phyloP scores from a whole-genome alignment of 345 rosid species.

The Crucihimalaya himalaica region DNA sequence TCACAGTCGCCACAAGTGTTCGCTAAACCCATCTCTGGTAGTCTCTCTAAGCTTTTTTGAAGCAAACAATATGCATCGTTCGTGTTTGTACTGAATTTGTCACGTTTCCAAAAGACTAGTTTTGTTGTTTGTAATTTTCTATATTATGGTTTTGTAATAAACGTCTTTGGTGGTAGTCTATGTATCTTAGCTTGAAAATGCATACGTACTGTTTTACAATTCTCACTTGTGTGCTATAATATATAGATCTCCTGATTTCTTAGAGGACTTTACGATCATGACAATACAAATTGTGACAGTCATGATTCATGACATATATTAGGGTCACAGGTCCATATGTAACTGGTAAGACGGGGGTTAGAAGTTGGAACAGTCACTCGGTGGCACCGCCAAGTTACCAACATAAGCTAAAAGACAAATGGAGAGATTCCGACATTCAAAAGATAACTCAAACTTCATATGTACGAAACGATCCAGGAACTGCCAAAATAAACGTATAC shows the following conservation, averaged over 20 bases:
- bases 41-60: neutral
- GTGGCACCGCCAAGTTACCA: neutral
- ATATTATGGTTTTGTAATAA: neutral
- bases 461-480: constrained; percentile 9
- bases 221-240: neutral
- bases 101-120: neutral
- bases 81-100: neutral
- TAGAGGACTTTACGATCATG: too few relatives aligned
- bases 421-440: neutral
- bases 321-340: too few relatives aligned
- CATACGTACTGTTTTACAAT: neutral
- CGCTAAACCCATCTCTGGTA: neutral
- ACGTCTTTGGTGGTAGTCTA: neutral
- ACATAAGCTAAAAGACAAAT: neutral
- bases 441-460: neutral
- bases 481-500: neutral
- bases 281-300: too few relatives aligned
- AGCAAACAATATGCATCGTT: neutral
- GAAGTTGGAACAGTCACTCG: neutral
- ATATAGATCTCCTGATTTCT: too few relatives aligned
- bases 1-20: neutral
- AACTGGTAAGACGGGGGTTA: neutral
- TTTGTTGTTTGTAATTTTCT: neutral
- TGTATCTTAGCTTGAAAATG: neutral
- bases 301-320: too few relatives aligned